Conservation (phyloP, 2,329 filamentous ascomycete species). For the Stagonosporopsis rhizophila region DNA sequence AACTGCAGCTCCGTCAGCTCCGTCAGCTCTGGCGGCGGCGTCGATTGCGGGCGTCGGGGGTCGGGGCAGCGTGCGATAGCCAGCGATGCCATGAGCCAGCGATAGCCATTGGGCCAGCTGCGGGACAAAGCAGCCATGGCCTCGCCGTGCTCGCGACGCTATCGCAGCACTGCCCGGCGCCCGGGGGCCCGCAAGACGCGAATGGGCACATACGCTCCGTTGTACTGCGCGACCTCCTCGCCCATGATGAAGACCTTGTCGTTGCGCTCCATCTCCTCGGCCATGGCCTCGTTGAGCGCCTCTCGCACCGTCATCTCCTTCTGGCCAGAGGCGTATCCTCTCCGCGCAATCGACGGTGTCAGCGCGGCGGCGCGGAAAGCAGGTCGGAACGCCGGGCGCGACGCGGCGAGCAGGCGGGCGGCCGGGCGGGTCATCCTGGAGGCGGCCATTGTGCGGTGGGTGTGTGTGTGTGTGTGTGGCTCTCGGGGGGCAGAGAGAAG, state of each 20-base stretch:
- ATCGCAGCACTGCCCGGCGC: slow-evolving; percentile 12
- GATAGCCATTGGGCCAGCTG: not conserved
- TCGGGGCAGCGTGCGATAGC: slow-evolving; percentile 10
- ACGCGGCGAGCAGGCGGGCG: slow-evolving; percentile 66
- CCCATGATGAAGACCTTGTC: slow-evolving; percentile 94
- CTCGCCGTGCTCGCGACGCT: not conserved
- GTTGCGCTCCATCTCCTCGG: slow-evolving; percentile 94
- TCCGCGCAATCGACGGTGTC: slow-evolving; percentile 56
- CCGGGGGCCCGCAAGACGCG: slow-evolving; percentile 15
- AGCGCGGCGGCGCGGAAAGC: slow-evolving; percentile 59
- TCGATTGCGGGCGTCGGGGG: not conserved
- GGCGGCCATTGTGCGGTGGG: slow-evolving; percentile 66
- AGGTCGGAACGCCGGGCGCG: slow-evolving; percentile 60
- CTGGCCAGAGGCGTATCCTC: slow-evolving; percentile 67
- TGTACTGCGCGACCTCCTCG: slow-evolving; percentile 99
- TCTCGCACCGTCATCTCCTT: slow-evolving; percentile 98
- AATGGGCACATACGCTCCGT: slow-evolving; percentile 74
- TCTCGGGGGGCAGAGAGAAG: slow-evolving; percentile 27
- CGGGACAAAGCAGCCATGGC: not conserved
- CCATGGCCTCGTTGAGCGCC: slow-evolving; percentile 95
- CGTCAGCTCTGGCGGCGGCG: too few species aligned
- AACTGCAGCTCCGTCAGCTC: slow-evolving; percentile 62
- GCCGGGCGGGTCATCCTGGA: slow-evolving; percentile 70
- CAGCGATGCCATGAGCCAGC: too few species aligned
- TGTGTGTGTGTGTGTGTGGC: slow-evolving; percentile 24